Percentiles rank a stretch among this genome's conserved stretches.
Evolutionary conservation across 768 basidiomycete species (phyloP).

Genomic region (Boletus barrowsii): DNA sequence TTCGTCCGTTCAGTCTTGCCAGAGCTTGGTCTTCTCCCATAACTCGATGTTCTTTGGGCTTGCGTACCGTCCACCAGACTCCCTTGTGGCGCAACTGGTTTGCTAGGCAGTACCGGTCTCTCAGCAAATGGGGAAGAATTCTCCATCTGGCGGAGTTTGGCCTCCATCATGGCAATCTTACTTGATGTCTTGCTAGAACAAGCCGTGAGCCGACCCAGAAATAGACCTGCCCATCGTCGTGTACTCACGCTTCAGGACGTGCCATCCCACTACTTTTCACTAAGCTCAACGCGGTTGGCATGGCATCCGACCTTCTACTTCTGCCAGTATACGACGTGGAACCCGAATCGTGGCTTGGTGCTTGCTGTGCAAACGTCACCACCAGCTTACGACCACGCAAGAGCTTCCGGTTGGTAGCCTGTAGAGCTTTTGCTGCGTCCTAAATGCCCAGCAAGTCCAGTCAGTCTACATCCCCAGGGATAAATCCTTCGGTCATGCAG

Average conservation of each 20-base stretch:
- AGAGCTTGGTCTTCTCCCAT: background rate
- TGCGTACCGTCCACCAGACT: background rate
- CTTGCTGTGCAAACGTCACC: conserved; percentile 92
- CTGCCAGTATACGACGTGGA: conserved; percentile 31
- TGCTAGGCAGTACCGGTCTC: conserved; percentile 21
- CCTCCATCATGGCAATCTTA: conserved; percentile 96
- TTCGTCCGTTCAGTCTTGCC: background rate
- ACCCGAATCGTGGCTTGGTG: conserved; percentile 40
- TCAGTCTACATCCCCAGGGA: conserved; percentile 17
- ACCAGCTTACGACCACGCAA: conserved; percentile 84
- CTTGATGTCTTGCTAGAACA: conserved; percentile 58
- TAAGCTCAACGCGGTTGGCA: conserved; percentile 85
- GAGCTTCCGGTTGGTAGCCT: conserved; percentile 70
- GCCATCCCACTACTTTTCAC: conserved; percentile 65
- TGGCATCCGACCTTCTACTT: conserved; percentile 52
- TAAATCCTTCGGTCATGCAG: conserved; percentile 21
- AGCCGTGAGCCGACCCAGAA: conserved; percentile 7
- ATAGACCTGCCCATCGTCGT: background rate
- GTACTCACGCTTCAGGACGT: conserved; percentile 47
- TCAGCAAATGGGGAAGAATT: conserved; percentile 22
- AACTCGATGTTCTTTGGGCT: background rate
- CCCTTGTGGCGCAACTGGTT: conserved; percentile 9
- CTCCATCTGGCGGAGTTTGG: conserved; percentile 84
- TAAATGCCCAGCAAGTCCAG: conserved; percentile 35
- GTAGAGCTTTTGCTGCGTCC: conserved; percentile 83